Percentiles rank a stretch among this genome's conserved stretches.
These are phyloP conservation scores for Blastocystis sp. DNA, from an alignment of 352 stramenopile genomes.

Conservation along the genomic window DNA sequence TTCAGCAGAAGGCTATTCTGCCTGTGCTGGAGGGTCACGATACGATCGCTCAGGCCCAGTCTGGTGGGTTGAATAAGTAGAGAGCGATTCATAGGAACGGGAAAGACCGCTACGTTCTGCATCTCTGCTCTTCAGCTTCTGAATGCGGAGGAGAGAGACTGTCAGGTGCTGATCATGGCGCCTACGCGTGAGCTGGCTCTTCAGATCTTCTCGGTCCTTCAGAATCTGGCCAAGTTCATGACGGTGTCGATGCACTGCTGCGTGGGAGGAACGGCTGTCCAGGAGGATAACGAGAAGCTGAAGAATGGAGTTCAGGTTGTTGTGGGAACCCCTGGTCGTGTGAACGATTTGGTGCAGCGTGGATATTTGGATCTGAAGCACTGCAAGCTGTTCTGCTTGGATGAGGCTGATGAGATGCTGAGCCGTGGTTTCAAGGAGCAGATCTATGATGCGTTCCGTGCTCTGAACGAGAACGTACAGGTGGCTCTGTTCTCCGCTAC, in stretches of 20 bases:
- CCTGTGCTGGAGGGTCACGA: conserved; percentile 90
- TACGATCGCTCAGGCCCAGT: conserved; percentile 96
- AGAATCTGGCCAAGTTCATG: conserved; percentile 81
- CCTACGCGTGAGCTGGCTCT: conserved; percentile 97
- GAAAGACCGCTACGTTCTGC: conserved; percentile 97
- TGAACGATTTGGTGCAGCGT: conserved; percentile 98
- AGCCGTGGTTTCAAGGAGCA: conserved; percentile 97
- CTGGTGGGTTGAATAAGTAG: conserved; percentile 65
- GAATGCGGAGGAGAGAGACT: conserved; percentile 83
- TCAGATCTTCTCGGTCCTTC: conserved; percentile 75
- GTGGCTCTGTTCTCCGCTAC: conserved; percentile 96
- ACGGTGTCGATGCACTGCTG: conserved; percentile 89
- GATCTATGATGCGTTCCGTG: conserved; percentile 99
- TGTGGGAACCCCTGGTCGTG: conserved; percentile 90
- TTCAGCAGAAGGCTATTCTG: conserved; percentile 93
- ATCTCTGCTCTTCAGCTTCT: conserved; percentile 95
- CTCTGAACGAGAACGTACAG: conserved; percentile 77
- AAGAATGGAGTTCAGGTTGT: conserved; percentile 93
- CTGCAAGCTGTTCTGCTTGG: conserved; percentile 91
- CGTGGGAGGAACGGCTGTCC: conserved; percentile 90
- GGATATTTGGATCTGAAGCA: conserved; percentile 79
- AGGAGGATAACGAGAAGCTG: conserved; percentile 93
- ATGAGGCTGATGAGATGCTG: conserved; percentile 99
- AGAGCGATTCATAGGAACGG: conserved; percentile 68
- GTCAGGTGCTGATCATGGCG: conserved; percentile 91